Evolutionary conservation across 2,329 filamentous ascomycete genomes (phyloP), one percentile per base, ranked within the genome.

Genomic region (Blumeria hordei): DNA sequence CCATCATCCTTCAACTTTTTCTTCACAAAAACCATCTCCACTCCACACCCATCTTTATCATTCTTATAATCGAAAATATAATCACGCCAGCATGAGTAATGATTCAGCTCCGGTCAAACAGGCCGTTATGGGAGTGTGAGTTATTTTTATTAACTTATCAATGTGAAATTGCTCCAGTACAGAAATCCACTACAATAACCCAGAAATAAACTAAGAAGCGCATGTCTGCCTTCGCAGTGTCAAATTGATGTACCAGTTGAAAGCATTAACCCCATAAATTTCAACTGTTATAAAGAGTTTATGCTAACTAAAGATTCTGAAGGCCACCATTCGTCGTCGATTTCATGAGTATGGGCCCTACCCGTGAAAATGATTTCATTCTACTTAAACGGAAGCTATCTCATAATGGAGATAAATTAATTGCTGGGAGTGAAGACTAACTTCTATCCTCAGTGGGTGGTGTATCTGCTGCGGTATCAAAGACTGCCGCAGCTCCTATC

Each of bases 401-500:
- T 28, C 2, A 28, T 28, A 28, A 2, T 28, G 4, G 21, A 28
- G 21, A 28, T 2, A 28, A 28, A 28, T 4, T 2, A 28, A 2
- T 28, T 4, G 21, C 21, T 2, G 21, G 4, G 0, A 0, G 53
- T 47, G n/a, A 37, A 39, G 51, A 11, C 62, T 63, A 55, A 66
- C 61, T 49, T 59, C 58, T 65, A 64, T 68, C 62, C 66, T 69
- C 66, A 94, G 88, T 98, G 92, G 92, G 92, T 84, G 92, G 92
- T 95, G 84, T 98, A 67, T 95, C 92, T 70, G 92, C 92, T 74
- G 92, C 92, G 74, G 88, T 98, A 83, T 98, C 92, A 72, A 98
- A 98, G 88, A 98, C 92, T 66, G 92, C 92, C 70, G 92, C 92
- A 71, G 92, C 92, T 76, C 92, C 92, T 75, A 98, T 98, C 68